Evolutionary conservation across 306 rosid species (phyloP), one percentile per base, ranked within the genome.

Genomic region (Sophora flavescens): DNA sequence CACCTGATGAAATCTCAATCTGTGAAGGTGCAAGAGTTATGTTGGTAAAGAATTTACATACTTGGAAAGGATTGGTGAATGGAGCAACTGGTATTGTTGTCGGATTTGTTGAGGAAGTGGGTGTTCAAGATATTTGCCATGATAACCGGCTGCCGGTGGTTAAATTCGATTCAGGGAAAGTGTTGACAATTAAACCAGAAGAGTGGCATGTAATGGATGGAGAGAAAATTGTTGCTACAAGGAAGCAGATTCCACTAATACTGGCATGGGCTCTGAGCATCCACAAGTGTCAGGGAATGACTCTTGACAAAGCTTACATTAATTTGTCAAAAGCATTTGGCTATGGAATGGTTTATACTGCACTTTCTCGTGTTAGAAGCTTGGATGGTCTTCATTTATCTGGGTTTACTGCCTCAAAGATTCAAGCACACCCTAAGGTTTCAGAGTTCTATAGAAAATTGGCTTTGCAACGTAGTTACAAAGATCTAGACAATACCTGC

Each of bases 261-360:
- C 47, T 83, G 66, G 86, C 96, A 28, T 90, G 88, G 91, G 81
- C 93, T 63, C 17, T 77, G 61, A 86, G 91, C 72, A 86, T 88
- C 68, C 93, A 83, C 79, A 88, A 88, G 86, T 82, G 91, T 70
- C 96, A 86, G 50, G 89, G 91, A 16, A 83, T 83, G 93, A 86
- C 88, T 72, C 78, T 88, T 30, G 88, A 88, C 35, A 70, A 60
- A 48, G 77, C 82, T 75, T 53, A 39, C 58, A 85, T 91, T 6
- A 10, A 81, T 84, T 74, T 88, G 36, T 81, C 85, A 5, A n/a
- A 13, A 17, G 77, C 85, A 65, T 90, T 90, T 41, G 87, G 67
- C 6, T 70, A 4, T 69, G 93, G 96, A 63, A 90, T 90, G 89
- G 83, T 79, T 14, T 90, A 86, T 70, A 84, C 86, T 0, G 85